These are phyloP conservation scores for Xylariaceae sp. DNA, from an alignment of 2,329 filamentous ascomycete genomes.

Conservation along the genomic window DNA sequence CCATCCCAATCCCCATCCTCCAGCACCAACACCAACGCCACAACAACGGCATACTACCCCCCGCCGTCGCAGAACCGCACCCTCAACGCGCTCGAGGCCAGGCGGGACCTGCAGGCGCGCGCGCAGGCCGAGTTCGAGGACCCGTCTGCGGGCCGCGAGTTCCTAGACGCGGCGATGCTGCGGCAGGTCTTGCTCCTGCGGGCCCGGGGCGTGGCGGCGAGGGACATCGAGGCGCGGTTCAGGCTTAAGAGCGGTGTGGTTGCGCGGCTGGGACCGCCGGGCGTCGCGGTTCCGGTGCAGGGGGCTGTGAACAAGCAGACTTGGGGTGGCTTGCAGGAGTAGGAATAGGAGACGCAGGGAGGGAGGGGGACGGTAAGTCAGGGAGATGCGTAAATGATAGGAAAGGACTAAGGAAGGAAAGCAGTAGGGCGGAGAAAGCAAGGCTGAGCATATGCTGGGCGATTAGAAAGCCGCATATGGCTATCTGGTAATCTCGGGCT, in stretches of 20 bases:
- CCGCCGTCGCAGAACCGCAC: slow-evolving; percentile 49
- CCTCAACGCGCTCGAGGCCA: slow-evolving; percentile 55
- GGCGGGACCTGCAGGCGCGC: slow-evolving; percentile 50
- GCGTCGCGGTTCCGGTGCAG: slow-evolving; percentile 47
- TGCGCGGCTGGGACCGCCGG: slow-evolving; percentile 49
- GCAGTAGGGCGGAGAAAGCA: no score
- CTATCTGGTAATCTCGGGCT: not conserved
- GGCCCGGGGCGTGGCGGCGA: slow-evolving; percentile 45
- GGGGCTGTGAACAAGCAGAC: slow-evolving; percentile 15
- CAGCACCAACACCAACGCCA: slow-evolving; percentile 13
- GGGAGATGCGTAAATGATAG: not conserved
- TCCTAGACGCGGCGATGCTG: slow-evolving; percentile 55
- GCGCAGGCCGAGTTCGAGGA: slow-evolving; percentile 53
- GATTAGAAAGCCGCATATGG: no score
- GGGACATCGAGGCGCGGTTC: slow-evolving; percentile 54
- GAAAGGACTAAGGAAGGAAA: not conserved
- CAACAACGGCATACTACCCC: slow-evolving; percentile 21
- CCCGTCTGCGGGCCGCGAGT: slow-evolving; percentile 50
- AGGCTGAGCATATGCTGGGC: no score
- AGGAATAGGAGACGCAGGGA: not conserved
- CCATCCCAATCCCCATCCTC: slow-evolving; percentile 18
- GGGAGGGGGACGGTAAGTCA: not conserved
- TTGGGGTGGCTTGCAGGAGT: slow-evolving; percentile 22
- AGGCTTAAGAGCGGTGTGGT: slow-evolving; percentile 54
- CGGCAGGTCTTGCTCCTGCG: slow-evolving; percentile 54